Conservation (phyloP, 23 red algal genomes). For the Cyanidium caldarium region DNA sequence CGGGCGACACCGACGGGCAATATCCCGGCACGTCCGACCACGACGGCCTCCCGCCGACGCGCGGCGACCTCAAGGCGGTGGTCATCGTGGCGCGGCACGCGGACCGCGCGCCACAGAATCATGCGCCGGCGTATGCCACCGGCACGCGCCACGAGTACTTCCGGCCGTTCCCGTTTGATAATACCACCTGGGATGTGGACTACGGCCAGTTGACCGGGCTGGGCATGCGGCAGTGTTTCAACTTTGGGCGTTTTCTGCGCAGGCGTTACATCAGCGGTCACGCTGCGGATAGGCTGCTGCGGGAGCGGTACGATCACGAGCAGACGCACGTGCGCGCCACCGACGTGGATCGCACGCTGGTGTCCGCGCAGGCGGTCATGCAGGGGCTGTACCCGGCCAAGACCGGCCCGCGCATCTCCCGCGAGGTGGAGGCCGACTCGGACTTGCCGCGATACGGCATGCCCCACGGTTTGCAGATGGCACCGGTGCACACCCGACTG, state of each 20-base stretch:
- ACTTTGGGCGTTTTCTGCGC: conserved; percentile 11
- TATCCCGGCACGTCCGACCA: too few species aligned
- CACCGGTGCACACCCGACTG: background rate
- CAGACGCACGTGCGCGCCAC: conserved; percentile 32
- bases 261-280: background rate
- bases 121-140: conserved; percentile 13
- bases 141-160: background rate
- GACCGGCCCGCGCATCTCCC: background rate
- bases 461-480: conserved; percentile 5
- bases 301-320: conserved; percentile 5
- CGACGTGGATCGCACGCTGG: conserved; percentile 26
- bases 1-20: too few species aligned
- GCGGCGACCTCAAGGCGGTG: background rate
- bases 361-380: conserved; percentile 2
- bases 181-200: conserved; percentile 12
- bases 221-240: conserved; percentile 7
- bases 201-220: conserved; percentile 18
- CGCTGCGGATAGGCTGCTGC: background rate
- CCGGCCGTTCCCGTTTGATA: conserved; percentile 15
- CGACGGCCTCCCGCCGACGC: too few species aligned
- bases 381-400: conserved; percentile 14
- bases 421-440: background rate
- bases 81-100: conserved; percentile 15
- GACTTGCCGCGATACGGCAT: background rate
- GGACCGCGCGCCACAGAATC: conserved; percentile 10